These are phyloP conservation scores for Vanrija sp. DNA, from an alignment of 1,284 basidiomycete genomes.

Conservation along the genomic window DNA sequence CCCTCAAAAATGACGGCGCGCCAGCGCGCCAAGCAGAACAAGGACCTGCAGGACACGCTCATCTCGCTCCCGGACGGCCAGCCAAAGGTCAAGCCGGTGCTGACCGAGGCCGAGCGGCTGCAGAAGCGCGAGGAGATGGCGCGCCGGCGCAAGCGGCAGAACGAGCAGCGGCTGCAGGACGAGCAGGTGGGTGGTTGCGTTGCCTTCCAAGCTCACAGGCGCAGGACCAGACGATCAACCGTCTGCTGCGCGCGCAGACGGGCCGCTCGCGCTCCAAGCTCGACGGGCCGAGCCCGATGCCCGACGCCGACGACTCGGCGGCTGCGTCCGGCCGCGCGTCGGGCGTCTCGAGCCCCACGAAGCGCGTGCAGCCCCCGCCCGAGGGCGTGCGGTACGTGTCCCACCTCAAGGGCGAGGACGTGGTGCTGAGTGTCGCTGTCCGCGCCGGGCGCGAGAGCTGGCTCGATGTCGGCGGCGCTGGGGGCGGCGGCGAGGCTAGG, in stretches of 20 bases:
- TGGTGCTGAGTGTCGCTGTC: slow-evolving; percentile 25
- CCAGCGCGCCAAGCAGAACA: slow-evolving; percentile 29
- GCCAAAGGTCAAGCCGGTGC: slow-evolving; percentile 59
- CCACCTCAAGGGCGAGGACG: slow-evolving; percentile 8
- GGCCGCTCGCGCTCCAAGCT: slow-evolving; percentile 62
- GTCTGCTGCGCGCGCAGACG: slow-evolving; percentile 80
- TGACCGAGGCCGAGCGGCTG: slow-evolving; percentile 77
- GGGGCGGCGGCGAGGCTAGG: background rate
- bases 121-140: slow-evolving; percentile 80
- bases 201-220: no score
- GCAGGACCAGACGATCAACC: slow-evolving; percentile 75
- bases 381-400: slow-evolving; percentile 15
- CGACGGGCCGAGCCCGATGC: slow-evolving; percentile 51
- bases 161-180: slow-evolving; percentile 85
- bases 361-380: background rate
- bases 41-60: slow-evolving; percentile 25
- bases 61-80: slow-evolving; percentile 51
- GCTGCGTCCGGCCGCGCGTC: background rate
- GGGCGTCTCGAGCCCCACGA: slow-evolving; percentile 9
- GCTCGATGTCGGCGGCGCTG: slow-evolving; percentile 2
- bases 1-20: slow-evolving; percentile 37
- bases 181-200: slow-evolving; percentile 63
- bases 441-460: slow-evolving; percentile 28
- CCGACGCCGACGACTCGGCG: slow-evolving; percentile 10
- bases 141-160: slow-evolving; percentile 74